Percentiles rank a stretch among this genome's conserved stretches.
Evolutionary conservation across 2,329 filamentous ascomycete genomes (phyloP).

Genomic region (Talaromyces sp.): DNA sequence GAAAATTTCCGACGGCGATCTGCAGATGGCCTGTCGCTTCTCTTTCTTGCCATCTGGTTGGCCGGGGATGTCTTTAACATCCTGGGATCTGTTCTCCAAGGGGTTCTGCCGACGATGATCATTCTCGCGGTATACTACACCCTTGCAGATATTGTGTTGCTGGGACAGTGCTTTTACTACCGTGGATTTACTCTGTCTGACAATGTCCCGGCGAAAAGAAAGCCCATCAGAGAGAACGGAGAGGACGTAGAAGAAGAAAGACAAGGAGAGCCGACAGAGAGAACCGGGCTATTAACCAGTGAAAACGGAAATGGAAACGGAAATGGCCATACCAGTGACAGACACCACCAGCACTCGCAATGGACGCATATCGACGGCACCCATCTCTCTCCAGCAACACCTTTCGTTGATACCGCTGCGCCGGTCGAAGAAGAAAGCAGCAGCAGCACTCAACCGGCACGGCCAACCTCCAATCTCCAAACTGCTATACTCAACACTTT

Average conservation of each 20-base stretch:
- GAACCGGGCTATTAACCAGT: slow-evolving; percentile 23
- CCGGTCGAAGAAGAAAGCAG: neutral
- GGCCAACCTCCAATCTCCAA: slow-evolving; percentile 36
- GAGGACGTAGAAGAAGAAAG: slow-evolving; percentile 13
- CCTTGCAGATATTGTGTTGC: slow-evolving; percentile 79
- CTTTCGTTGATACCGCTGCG: slow-evolving; percentile 56
- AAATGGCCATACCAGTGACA: neutral
- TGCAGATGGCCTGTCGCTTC: slow-evolving; percentile 81
- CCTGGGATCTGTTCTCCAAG: slow-evolving; percentile 82
- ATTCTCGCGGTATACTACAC: slow-evolving; percentile 95
- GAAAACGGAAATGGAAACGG: slow-evolving; percentile 16
- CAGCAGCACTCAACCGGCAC: slow-evolving; percentile 14
- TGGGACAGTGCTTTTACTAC: slow-evolving; percentile 93
- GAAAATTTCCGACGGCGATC: slow-evolving; percentile 85
- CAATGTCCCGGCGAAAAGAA: slow-evolving; percentile 14
- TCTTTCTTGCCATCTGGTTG: slow-evolving; percentile 91
- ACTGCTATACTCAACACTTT: slow-evolving; percentile 65
- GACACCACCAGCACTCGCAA: slow-evolving; percentile 5
- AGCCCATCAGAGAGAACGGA: slow-evolving; percentile 15
- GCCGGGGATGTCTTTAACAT: slow-evolving; percentile 96
- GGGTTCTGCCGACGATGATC: slow-evolving; percentile 90
- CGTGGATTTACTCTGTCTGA: slow-evolving; percentile 60
- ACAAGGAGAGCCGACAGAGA: slow-evolving; percentile 19
- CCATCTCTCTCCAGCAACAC: slow-evolving; percentile 76
- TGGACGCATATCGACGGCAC: slow-evolving; percentile 51